phyloP scores from a whole-genome alignment of 306 rosid genomes.

The Dalbergia cultrata region DNA sequence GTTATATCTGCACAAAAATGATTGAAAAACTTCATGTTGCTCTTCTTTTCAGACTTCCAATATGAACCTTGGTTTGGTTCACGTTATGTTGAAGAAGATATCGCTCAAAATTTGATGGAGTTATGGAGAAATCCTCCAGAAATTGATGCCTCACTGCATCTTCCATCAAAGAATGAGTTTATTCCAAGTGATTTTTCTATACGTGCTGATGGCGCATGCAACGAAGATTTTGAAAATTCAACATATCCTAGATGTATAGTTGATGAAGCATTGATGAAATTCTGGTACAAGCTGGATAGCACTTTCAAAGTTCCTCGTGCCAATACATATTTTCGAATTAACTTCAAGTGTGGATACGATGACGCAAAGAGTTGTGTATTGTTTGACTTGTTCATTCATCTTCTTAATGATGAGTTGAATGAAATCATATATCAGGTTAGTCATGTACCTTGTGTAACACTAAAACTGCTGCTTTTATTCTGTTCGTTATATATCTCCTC shows the following conservation, averaged over 20 bases:
- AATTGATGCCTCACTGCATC: slow-evolving; percentile 77
- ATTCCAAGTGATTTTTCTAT: slow-evolving; percentile 92
- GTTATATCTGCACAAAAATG: slow-evolving; percentile 32
- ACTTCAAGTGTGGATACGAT: slow-evolving; percentile 85
- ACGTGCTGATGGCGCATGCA: slow-evolving; percentile 52
- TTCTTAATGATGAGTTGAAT: slow-evolving; percentile 90
- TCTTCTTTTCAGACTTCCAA: slow-evolving; percentile 64
- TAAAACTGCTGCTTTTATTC: not conserved
- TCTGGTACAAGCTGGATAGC: slow-evolving; percentile 89
- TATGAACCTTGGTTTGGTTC: slow-evolving; percentile 97
- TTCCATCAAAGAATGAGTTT: slow-evolving; percentile 90
- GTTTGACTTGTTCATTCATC: slow-evolving; percentile 80
- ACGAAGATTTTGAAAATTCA: slow-evolving; percentile 51
- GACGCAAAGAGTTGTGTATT: slow-evolving; percentile 68
- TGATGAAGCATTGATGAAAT: slow-evolving; percentile 86
- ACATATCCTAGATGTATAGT: slow-evolving; percentile 77
- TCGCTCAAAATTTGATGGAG: slow-evolving; percentile 72
- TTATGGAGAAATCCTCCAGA: slow-evolving; percentile 86
- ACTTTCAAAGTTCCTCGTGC: slow-evolving; percentile 94
- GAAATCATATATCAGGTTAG: slow-evolving; percentile 90
- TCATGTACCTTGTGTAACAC: slow-evolving; percentile 44
- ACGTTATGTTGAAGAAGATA: slow-evolving; percentile 74
- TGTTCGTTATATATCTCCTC: not conserved
- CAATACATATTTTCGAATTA: slow-evolving; percentile 85
- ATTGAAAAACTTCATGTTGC: slow-evolving; percentile 43